phyloP scores from a whole-genome alignment of 306 rosid species.

The Fagus crenata region DNA sequence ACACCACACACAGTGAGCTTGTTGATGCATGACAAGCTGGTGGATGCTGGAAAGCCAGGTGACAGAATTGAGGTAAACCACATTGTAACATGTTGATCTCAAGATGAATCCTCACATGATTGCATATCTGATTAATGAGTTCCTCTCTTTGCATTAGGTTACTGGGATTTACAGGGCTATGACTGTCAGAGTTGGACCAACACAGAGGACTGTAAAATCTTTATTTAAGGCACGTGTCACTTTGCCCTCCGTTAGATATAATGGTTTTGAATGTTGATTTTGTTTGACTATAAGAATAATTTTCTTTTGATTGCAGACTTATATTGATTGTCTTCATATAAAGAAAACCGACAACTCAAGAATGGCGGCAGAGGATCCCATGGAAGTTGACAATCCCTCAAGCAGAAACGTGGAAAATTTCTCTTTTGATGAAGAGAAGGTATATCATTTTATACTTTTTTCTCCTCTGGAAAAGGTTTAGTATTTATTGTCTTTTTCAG shows the following conservation, averaged over 20 bases:
- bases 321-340: slow-evolving; percentile 90
- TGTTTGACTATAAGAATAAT: slow-evolving; percentile 12
- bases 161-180: slow-evolving; percentile 96
- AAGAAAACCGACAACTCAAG: slow-evolving; percentile 89
- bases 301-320: slow-evolving; percentile 63
- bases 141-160: slow-evolving; percentile 52
- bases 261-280: slow-evolving; percentile 6
- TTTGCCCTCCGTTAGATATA: slow-evolving; percentile 14
- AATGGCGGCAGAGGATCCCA: slow-evolving; percentile 67
- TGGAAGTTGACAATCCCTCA: slow-evolving; percentile 48
- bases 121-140: slow-evolving; percentile 18
- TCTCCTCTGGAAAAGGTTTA: background rate
- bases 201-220: slow-evolving; percentile 95
- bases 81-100: slow-evolving; percentile 8
- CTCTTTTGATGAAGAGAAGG: slow-evolving; percentile 66
- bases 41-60: slow-evolving; percentile 93
- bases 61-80: slow-evolving; percentile 88
- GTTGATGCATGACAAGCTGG: slow-evolving; percentile 94
- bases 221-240: slow-evolving; percentile 64
- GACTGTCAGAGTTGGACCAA: slow-evolving; percentile 92
- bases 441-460: slow-evolving; percentile 25
- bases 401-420: slow-evolving; percentile 48
- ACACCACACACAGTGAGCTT: slow-evolving; percentile 97
- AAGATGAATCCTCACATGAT: slow-evolving; percentile 12
- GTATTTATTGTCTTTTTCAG: slow-evolving; percentile 19